Base-by-base conservation (phyloP, 768 basidiomycete genomes). In the Pisolithus marmoratus region DNA sequence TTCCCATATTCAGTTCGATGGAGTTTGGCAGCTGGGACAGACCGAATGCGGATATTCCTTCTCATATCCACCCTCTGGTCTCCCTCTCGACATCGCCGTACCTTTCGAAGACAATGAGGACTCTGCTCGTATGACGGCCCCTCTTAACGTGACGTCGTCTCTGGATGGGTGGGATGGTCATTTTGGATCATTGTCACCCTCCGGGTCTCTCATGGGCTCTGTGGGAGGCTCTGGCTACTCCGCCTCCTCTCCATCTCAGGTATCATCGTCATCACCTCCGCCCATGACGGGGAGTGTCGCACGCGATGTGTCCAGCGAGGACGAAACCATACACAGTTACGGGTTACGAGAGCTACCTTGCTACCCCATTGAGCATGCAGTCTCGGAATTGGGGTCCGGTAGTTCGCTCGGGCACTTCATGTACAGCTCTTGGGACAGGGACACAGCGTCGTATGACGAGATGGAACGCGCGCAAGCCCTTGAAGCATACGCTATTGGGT, bases 161-260 rank as follows among this genome's bases (percentile, higher is more conserved):
- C 60, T 76, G 37, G 51, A 65, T 14, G 63, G 64, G 41, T 77
- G 75, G 76, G 71, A 74, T 51, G 68, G 64, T 23, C 62, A 71
- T 17, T 51, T 27, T 34, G 59, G 37, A 45, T n/a, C 60, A 44
- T 47, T 49, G 38, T 51, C 53, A 14, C 49, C 53, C 7, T 50
- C 43, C 20, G 29, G 36, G 15, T 22, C 20, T 11, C 22, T 22
- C 11, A 9, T 9, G 9, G 17, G 20, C 9, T 41, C 20, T 22
- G 40, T 43, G 24, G 20, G 20, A 12, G 23, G 42, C 31, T 51
- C 53, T 1, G 56, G 31, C 34, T 46, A 48, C n/a, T 20, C 46
- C 6, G 20, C 36, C 6, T 36, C 42, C 7, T 34, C 50, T 37
- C 17, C 43, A 1, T 31, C 52, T 22, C 41, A 52, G 9, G 19